Evolutionary conservation across 805 yeast species (phyloP).

Genomic region (Candida ulmi): DNA sequence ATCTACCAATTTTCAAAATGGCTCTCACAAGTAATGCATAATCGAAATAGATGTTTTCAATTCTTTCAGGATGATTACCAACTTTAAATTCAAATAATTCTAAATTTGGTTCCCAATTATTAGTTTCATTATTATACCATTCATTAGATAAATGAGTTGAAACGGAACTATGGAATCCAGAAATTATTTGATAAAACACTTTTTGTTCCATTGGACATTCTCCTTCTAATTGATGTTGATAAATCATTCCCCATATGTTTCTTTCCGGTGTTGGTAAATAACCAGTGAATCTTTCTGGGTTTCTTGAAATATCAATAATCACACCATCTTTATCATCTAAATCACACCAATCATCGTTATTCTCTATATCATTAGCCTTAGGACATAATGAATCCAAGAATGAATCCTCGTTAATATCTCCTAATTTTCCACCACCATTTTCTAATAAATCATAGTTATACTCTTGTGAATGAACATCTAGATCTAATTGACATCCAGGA

Average conservation of each 20-base stretch:
- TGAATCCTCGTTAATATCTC: slow-evolving; percentile 28
- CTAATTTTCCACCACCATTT: slow-evolving; percentile 39
- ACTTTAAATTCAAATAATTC: slow-evolving; percentile 83
- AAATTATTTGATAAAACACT: slow-evolving; percentile 76
- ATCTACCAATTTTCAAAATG: slow-evolving; percentile 57
- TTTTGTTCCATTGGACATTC: slow-evolving; percentile 78
- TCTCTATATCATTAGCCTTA: slow-evolving; percentile 6
- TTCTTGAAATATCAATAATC: slow-evolving; percentile 77
- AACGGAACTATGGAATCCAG: slow-evolving; percentile 94
- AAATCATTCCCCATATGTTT: slow-evolving; percentile 90
- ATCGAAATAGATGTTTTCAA: slow-evolving; percentile 86
- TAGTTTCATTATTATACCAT: slow-evolving; percentile 62
- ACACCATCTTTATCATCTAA: slow-evolving; percentile 68
- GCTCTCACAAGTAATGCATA: slow-evolving; percentile 85
- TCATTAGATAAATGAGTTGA: slow-evolving; percentile 91
- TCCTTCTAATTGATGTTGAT: slow-evolving; percentile 58
- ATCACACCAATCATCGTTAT: slow-evolving; percentile 60
- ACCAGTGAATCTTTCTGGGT: slow-evolving; percentile 96
- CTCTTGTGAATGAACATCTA: slow-evolving; percentile 24
- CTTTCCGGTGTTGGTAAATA: slow-evolving; percentile 90
- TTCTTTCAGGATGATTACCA: slow-evolving; percentile 81
- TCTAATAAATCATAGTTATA: slow-evolving; percentile 23
- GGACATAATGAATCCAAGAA: slow-evolving; percentile 35
- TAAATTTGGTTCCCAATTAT: slow-evolving; percentile 79
- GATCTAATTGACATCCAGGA: slow-evolving; percentile 23